phyloP scores from a whole-genome alignment of 2,329 filamentous ascomycete species.

The Pseudocercospora fijiensis region DNA sequence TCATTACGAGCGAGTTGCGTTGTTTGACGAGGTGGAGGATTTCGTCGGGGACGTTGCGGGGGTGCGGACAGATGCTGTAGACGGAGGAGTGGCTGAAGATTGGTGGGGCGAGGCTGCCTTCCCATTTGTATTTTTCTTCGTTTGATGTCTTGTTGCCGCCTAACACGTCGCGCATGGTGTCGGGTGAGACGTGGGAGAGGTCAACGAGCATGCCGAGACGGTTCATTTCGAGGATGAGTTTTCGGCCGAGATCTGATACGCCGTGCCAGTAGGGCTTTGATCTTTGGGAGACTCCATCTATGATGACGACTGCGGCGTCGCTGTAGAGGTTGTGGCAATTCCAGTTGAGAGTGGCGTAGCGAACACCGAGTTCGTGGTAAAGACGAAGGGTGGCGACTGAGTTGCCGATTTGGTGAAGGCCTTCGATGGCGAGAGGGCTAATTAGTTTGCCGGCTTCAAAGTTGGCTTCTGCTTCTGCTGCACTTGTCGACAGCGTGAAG shows the following conservation, averaged over 20 bases:
- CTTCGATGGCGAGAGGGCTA: constrained; percentile 78
- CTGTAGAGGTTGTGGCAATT: constrained; percentile 91
- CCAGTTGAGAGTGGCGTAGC: constrained; percentile 86
- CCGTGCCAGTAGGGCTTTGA: constrained; percentile 66
- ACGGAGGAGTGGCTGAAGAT: constrained; percentile 90
- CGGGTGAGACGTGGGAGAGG: constrained; percentile 71
- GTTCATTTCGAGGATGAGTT: constrained; percentile 85
- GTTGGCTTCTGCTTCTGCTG: constrained; percentile 60
- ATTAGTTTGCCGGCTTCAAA: constrained; percentile 57
- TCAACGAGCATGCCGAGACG: constrained; percentile 93
- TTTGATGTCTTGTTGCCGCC: constrained; percentile 42
- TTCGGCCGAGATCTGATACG: constrained; percentile 67
- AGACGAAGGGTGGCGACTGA: constrained; percentile 70
- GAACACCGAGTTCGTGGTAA: constrained; percentile 75
- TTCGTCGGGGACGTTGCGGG: constrained; percentile 84
- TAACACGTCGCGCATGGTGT: constrained; percentile 84
- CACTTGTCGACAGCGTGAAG: constrained; percentile 65
- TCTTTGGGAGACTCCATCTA: constrained; percentile 43
- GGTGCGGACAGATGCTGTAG: constrained; percentile 77
- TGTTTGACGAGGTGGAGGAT: constrained; percentile 74
- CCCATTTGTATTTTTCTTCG: constrained; percentile 55
- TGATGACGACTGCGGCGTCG: constrained; percentile 71
- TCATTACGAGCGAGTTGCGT: constrained; percentile 77
- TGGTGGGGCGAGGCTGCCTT: constrained; percentile 73
- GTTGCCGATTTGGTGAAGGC: constrained; percentile 91